phyloP scores from a whole-genome alignment of 2,329 filamentous ascomycete genomes.

The Alternaria hordeiaustralica region DNA sequence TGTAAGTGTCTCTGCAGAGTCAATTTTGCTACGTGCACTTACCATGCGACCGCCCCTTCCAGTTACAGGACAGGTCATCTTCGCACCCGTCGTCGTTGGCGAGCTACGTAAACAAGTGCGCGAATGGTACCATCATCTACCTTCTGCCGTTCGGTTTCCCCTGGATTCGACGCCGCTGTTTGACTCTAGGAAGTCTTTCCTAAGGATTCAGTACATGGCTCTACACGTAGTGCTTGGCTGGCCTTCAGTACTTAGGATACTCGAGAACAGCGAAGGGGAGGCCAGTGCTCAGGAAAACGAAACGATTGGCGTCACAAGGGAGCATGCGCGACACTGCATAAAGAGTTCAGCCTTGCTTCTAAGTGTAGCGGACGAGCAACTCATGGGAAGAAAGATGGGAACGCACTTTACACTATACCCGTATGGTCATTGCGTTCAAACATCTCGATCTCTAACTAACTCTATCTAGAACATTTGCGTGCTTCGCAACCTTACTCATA shows the following conservation, averaged over 20 bases:
- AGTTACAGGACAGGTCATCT: constrained; percentile 31
- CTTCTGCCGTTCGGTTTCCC: constrained; percentile 29
- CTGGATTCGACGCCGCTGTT: constrained; percentile 34
- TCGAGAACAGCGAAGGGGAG: constrained; percentile 27
- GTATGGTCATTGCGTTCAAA: constrained; percentile 4
- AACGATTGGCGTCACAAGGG: constrained; percentile 19
- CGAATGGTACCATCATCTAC: constrained; percentile 39
- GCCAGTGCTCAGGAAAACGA: constrained; percentile 16
- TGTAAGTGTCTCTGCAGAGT: not conserved
- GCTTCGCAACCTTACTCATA: constrained; percentile 27
- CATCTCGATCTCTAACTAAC: not conserved
- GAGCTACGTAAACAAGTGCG: constrained; percentile 34
- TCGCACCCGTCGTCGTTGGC: constrained; percentile 31
- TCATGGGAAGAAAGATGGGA: constrained; percentile 32
- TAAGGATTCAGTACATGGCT: constrained; percentile 37
- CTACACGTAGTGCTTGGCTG: constrained; percentile 38
- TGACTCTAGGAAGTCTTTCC: constrained; percentile 34
- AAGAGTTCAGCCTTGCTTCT: constrained; percentile 23
- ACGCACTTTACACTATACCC: constrained; percentile 31
- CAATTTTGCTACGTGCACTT: not conserved
- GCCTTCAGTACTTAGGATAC: constrained; percentile 32
- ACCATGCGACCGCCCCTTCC: not conserved
- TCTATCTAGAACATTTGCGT: constrained; percentile 23
- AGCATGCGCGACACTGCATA: constrained; percentile 20
- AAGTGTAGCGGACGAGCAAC: constrained; percentile 31